phyloP scores from a whole-genome alignment of 106 monocot genomes.

The Acorus gramineus region DNA sequence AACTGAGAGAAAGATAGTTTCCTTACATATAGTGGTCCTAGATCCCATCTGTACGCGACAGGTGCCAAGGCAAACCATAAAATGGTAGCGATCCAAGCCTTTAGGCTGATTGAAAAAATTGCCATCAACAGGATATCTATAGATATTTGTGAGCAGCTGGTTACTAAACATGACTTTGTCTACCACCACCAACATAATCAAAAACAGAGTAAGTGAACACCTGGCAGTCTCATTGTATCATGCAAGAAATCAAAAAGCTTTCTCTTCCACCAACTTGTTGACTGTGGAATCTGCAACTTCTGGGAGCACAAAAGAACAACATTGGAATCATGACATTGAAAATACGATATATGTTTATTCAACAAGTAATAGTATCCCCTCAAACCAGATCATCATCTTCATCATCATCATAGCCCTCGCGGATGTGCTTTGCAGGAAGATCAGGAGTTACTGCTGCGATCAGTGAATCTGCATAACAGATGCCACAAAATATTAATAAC shows the following conservation, averaged over 20 bases:
- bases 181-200: background rate
- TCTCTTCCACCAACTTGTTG: slow-evolving; percentile 60
- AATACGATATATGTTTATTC: too few relatives aligned
- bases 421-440: slow-evolving; percentile 82
- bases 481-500: background rate
- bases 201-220: slow-evolving; percentile 18
- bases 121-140: slow-evolving; percentile 84
- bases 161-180: slow-evolving; percentile 6
- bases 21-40: slow-evolving; percentile 89
- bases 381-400: slow-evolving; percentile 76
- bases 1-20: too few relatives aligned
- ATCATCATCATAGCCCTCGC: slow-evolving; percentile 40
- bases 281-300: slow-evolving; percentile 79
- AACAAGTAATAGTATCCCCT: background rate
- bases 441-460: slow-evolving; percentile 78
- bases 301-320: slow-evolving; percentile 12
- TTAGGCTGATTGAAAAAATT: slow-evolving; percentile 76
- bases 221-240: slow-evolving; percentile 76
- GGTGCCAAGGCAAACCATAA: slow-evolving; percentile 88
- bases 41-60: slow-evolving; percentile 67
- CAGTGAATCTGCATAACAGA: slow-evolving; percentile 47
- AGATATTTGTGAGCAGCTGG: slow-evolving; percentile 15
- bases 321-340: background rate
- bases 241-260: slow-evolving; percentile 63
- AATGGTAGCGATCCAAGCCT: slow-evolving; percentile 58